Conservation (phyloP, 2,329 filamentous ascomycete genomes). For the Exophiala sp. region DNA sequence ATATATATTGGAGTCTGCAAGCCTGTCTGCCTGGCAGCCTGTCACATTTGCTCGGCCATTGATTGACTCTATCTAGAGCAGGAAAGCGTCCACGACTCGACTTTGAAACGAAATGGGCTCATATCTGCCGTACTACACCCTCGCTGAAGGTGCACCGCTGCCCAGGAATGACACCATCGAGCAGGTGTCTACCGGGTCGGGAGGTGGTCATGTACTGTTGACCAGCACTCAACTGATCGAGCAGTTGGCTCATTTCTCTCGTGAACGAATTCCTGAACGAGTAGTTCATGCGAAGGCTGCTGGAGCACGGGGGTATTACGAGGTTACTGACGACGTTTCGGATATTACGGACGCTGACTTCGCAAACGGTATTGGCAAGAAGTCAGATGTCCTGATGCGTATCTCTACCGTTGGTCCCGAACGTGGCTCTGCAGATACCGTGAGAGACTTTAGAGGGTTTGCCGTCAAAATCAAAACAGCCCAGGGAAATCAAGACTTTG, state of each 20-base stretch:
- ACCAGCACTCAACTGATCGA: conserved; percentile 60
- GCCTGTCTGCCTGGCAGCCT: no score
- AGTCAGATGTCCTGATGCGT: conserved; percentile 47
- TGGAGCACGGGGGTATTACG: conserved; percentile 58
- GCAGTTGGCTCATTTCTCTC: conserved; percentile 51
- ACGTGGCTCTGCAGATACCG: conserved; percentile 46
- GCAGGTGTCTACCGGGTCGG: conserved; percentile 9
- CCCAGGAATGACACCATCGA: conserved; percentile 11
- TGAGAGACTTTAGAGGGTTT: conserved; percentile 49
- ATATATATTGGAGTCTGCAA: no score
- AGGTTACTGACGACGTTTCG: conserved; percentile 57
- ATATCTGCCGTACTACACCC: conserved; percentile 9
- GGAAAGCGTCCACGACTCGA: no score
- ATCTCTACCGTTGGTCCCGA: conserved; percentile 48
- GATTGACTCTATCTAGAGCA: no score
- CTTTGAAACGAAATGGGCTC: neutral
- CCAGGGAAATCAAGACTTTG: conserved; percentile 52
- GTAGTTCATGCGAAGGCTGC: conserved; percentile 57
- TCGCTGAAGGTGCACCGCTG: conserved; percentile 10
- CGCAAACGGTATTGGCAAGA: conserved; percentile 53
- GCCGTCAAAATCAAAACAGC: conserved; percentile 52
- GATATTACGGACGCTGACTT: conserved; percentile 56
- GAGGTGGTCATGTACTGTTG: conserved; percentile 44
- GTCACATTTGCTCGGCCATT: no score
- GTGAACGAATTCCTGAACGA: neutral